These are phyloP conservation scores for Colletotrichum sojae DNA, from an alignment of 2,329 filamentous ascomycete species.

Conservation along the genomic window DNA sequence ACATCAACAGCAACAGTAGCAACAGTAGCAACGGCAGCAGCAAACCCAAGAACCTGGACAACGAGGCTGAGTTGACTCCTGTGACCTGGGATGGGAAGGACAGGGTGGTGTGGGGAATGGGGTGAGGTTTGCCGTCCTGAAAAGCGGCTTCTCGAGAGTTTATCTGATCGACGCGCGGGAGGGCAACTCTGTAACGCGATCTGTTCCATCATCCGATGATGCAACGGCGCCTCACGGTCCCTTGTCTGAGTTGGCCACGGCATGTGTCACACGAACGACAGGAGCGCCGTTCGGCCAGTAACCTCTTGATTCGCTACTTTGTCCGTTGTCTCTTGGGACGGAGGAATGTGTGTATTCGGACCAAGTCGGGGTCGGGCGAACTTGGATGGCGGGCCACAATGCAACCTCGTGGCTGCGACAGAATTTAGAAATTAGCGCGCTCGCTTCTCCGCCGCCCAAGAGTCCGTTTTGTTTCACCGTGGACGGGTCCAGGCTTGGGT, in stretches of 20 bases:
- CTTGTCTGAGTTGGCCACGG: slow-evolving; percentile 40
- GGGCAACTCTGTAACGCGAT: slow-evolving; percentile 40
- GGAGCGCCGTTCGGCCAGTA: slow-evolving; percentile 21
- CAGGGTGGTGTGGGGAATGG: slow-evolving; percentile 39
- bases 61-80: slow-evolving; percentile 28
- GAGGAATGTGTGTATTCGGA: slow-evolving; percentile 7
- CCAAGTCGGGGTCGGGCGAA: slow-evolving; percentile 36
- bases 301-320: slow-evolving; percentile 13
- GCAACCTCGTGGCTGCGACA: slow-evolving; percentile 28
- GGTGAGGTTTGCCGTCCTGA: slow-evolving; percentile 31
- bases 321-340: slow-evolving; percentile 18
- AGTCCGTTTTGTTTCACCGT: slow-evolving; percentile 40
- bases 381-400: slow-evolving; percentile 27
- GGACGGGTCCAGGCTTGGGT: slow-evolving; percentile 28
- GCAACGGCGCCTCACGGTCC: slow-evolving; percentile 36
- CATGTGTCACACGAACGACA: slow-evolving; percentile 40
- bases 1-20: slow-evolving; percentile 1
- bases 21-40: slow-evolving; percentile 17
- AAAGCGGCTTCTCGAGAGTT: slow-evolving; percentile 32
- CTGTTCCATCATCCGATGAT: slow-evolving; percentile 41
- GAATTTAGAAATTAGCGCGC: slow-evolving; percentile 16
- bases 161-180: slow-evolving; percentile 41
- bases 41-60: slow-evolving; percentile 45
- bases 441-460: slow-evolving; percentile 15
- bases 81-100: slow-evolving; percentile 14